phyloP scores from a whole-genome alignment of 345 rosid species.

The Euphorbia peplus region DNA sequence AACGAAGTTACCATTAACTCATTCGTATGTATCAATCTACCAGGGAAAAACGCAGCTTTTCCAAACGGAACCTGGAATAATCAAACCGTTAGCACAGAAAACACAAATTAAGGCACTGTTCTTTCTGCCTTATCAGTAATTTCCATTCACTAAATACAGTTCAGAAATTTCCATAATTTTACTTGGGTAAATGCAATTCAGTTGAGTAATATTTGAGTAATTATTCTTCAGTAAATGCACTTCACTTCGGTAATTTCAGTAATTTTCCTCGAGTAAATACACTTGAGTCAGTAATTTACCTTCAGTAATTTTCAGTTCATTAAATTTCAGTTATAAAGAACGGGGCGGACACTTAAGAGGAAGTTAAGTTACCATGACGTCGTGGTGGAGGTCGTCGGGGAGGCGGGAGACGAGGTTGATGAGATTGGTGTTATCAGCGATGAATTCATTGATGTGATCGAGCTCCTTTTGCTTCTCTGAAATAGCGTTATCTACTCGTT shows the following conservation, averaged over 20 bases:
- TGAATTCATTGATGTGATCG: slow-evolving; percentile 46
- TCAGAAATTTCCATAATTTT: no score
- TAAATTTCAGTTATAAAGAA: no score
- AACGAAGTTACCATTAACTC: slow-evolving; percentile 57
- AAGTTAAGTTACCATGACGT: slow-evolving; percentile 52
- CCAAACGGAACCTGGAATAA: slow-evolving; percentile 69
- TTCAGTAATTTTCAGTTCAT: no score
- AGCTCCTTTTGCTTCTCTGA: slow-evolving; percentile 57
- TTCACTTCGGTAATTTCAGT: no score
- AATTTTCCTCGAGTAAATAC: no score
- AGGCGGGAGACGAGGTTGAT: slow-evolving; percentile 61
- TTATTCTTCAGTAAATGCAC: no score
- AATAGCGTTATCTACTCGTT: slow-evolving; percentile 59
- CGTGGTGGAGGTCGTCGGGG: slow-evolving; percentile 79
- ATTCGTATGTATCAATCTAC: slow-evolving; percentile 80
- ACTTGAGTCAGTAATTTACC: no score
- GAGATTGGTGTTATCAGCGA: slow-evolving; percentile 58
- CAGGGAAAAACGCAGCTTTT: slow-evolving; percentile 81
- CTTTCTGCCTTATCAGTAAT: no score
- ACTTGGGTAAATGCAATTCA: no score
- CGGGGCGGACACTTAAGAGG: neutral
- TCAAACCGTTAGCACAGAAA: neutral
- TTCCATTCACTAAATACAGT: no score
- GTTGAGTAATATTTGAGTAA: no score
- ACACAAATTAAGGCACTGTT: neutral